Evolutionary conservation across 495 filamentous ascomycete species (phyloP).

Genomic region (Neurospora sp.): DNA sequence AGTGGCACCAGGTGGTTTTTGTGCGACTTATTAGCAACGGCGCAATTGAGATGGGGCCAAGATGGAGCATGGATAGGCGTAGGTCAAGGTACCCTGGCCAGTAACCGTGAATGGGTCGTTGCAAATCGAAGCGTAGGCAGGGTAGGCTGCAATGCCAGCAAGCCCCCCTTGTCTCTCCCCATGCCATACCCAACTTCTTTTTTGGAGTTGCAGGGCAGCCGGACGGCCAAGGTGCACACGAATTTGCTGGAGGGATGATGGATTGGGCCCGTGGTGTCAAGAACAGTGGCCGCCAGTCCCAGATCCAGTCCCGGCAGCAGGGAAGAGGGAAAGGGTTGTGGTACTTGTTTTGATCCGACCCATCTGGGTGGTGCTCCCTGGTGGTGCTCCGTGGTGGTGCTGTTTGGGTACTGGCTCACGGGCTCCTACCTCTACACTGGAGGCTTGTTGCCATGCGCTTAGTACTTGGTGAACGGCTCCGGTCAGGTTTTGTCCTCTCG

Average conservation of each 20-base stretch:
- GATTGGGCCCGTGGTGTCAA: not conserved
- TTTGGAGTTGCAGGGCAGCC: not conserved
- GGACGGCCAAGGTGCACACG: not conserved
- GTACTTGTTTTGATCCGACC: slow-evolving; percentile 1
- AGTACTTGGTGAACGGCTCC: not conserved
- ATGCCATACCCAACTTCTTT: not conserved
- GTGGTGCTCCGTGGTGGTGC: not conserved
- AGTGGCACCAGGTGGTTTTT: slow-evolving; percentile 40
- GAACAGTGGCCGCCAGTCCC: not conserved
- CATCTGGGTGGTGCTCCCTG: not conserved
- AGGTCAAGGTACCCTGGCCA: slow-evolving; percentile 25
- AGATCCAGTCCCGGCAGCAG: slow-evolving; percentile 1
- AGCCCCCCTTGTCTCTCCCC: slow-evolving; percentile 15
- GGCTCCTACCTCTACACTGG: not conserved
- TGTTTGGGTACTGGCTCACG: not conserved
- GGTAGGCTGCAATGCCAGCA: slow-evolving; percentile 25
- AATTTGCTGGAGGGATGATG: not conserved
- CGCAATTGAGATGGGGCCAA: slow-evolving; percentile 27
- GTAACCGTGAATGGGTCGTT: slow-evolving; percentile 19
- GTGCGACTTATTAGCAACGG: slow-evolving; percentile 38
- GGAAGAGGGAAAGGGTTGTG: not conserved
- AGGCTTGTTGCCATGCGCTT: not conserved
- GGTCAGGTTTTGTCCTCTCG: not conserved
- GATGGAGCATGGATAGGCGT: slow-evolving; percentile 27
- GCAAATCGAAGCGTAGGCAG: slow-evolving; percentile 27